A percentile compares a stretch with the other conserved stretches of the same genome.
Evolutionary conservation across 148 eudicot genomes (phyloP).

Genomic region (Dianthus caryophyllus): DNA sequence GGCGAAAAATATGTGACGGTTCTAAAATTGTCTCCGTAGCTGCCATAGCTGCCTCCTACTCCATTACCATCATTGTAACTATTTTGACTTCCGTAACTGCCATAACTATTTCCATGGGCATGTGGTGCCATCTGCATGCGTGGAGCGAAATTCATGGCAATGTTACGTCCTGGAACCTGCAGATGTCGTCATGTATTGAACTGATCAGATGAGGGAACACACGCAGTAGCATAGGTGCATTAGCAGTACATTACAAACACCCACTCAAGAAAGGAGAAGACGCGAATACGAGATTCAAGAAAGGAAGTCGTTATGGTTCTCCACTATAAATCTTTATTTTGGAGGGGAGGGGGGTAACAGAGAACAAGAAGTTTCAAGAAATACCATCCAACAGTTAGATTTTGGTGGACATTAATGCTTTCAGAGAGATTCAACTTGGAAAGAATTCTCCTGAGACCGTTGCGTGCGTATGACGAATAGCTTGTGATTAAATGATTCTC

Average conservation of each 20-base stretch:
- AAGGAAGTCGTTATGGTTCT: no score
- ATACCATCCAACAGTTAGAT: background rate
- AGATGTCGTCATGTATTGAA: slow-evolving; percentile 18
- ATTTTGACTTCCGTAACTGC: slow-evolving; percentile 95
- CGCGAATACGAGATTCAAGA: no score
- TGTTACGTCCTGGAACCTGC: slow-evolving; percentile 64
- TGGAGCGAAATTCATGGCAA: slow-evolving; percentile 47
- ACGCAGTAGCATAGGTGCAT: background rate
- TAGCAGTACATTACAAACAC: background rate
- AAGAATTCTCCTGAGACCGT: background rate
- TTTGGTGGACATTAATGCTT: background rate
- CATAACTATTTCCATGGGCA: slow-evolving; percentile 78
- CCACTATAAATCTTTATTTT: background rate
- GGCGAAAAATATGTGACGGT: slow-evolving; percentile 79
- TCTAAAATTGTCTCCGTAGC: slow-evolving; percentile 80
- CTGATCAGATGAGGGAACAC: slow-evolving; percentile 7
- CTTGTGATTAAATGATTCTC: no score
- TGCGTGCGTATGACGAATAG: no score
- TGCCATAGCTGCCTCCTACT: slow-evolving; percentile 84
- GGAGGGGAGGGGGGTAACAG: background rate
- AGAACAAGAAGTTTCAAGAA: background rate
- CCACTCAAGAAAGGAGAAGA: background rate
- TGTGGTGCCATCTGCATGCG: slow-evolving; percentile 58
- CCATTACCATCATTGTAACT: slow-evolving; percentile 76
- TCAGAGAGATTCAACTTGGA: background rate